Evolutionary conservation across 106 monocot genomes (phyloP).

Genomic region (Apostasia ramifera): DNA sequence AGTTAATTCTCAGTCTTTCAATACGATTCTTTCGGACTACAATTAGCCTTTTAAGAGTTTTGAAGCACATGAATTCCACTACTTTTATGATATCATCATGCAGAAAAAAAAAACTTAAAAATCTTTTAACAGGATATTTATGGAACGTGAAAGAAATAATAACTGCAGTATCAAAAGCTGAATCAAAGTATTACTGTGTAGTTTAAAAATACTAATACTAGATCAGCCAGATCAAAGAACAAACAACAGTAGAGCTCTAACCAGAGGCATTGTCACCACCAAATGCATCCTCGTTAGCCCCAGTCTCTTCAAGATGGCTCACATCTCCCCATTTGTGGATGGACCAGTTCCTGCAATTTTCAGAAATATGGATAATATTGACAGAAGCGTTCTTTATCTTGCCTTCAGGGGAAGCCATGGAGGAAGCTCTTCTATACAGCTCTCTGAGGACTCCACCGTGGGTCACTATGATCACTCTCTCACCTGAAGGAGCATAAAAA

Average conservation of each 20-base stretch:
- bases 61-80: too few relatives aligned
- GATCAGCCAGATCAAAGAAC: too few relatives aligned
- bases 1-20: too few relatives aligned
- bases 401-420: slow-evolving; percentile 13
- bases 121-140: too few relatives aligned
- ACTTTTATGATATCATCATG: too few relatives aligned
- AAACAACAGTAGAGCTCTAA: slow-evolving; percentile 14
- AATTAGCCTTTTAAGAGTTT: too few relatives aligned
- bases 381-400: slow-evolving; percentile 68
- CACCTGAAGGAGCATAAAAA: slow-evolving; percentile 38
- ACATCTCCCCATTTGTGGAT: slow-evolving; percentile 68
- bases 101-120: too few relatives aligned
- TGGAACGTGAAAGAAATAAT: too few relatives aligned
- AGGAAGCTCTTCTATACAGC: slow-evolving; percentile 44
- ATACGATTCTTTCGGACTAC: too few relatives aligned
- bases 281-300: slow-evolving; percentile 49
- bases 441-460: slow-evolving; percentile 83
- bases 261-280: slow-evolving; percentile 76
- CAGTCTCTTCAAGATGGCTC: slow-evolving; percentile 50
- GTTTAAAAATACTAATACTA: too few relatives aligned
- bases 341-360: slow-evolving; percentile 40
- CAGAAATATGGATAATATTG: slow-evolving; percentile 54
- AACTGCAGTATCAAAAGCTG: too few relatives aligned
- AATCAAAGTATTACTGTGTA: too few relatives aligned
- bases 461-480: slow-evolving; percentile 60